A percentile compares a stretch with the other conserved stretches of the same genome.
Conservation (phyloP, 306 rosid genomes). For the Sindora glabra region DNA sequence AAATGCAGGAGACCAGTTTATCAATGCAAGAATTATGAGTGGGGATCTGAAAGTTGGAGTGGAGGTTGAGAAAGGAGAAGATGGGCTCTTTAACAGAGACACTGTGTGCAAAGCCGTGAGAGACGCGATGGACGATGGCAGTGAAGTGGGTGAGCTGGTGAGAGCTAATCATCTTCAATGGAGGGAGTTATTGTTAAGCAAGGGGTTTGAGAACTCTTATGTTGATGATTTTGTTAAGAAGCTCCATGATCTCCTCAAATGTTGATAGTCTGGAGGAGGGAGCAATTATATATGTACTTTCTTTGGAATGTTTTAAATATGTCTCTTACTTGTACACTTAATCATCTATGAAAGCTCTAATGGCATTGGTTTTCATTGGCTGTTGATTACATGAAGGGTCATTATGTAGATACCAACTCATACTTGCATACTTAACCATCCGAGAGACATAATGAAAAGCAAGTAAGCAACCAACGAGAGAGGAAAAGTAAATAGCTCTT, state of each 20-base stretch:
- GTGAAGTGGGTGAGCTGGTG: conserved; percentile 30
- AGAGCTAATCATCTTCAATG: conserved; percentile 38
- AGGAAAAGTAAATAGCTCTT: too few species aligned
- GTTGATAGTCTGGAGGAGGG: not conserved
- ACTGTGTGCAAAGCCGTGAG: conserved; percentile 38
- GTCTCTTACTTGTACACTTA: too few species aligned
- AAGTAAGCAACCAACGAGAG: too few species aligned
- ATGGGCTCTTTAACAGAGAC: conserved; percentile 42
- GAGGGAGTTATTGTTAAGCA: conserved; percentile 30
- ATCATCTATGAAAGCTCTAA: too few species aligned
- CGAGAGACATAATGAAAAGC: too few species aligned
- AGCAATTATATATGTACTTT: too few species aligned
- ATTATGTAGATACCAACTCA: too few species aligned
- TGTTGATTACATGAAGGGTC: too few species aligned
- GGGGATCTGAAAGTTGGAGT: conserved; percentile 42
- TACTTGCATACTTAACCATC: too few species aligned
- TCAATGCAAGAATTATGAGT: conserved; percentile 50
- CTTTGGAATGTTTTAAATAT: too few species aligned
- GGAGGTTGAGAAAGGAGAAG: conserved; percentile 51
- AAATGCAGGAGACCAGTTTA: conserved; percentile 42
- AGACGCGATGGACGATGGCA: conserved; percentile 31
- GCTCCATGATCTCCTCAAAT: conserved; percentile 21
- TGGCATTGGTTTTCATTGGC: too few species aligned
- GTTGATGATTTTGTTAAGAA: conserved; percentile 31
- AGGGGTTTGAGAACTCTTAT: conserved; percentile 41